Base-by-base conservation (phyloP, 306 rosid genomes). In the Albizia julibrissin region DNA sequence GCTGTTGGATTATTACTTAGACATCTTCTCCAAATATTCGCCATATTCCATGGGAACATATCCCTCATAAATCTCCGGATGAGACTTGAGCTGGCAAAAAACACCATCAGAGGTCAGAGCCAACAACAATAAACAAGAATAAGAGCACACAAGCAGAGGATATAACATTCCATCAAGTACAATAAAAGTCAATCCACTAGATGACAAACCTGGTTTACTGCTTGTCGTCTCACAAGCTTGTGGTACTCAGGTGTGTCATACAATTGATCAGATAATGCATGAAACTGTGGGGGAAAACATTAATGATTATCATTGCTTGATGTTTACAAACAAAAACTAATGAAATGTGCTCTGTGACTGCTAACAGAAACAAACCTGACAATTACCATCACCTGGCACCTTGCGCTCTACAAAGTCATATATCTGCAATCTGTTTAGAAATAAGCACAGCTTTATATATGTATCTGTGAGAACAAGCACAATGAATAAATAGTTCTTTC, bases 311-410 rank as follows among this genome's bases (percentile, higher is more conserved):
- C 33, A 73, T 27, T 12, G 46, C 27, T 34, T 71, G 46, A 82
- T 58, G 52, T 21, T 22, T 65, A 79, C 24, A 56, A 40, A 71
- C 31, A 13, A 49, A 61, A 80, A 75, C 59, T 85, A 61, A 83
- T 12, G 46, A 77, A 68, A 78, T 69, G 21, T 37, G 77, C 44
- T 72, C 33, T 14, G 19, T 2, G 26, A 73, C n/a, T 26, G 5
- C 46, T 29, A 73, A 40, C 34, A 27, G 80, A 27, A 67, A 80
- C 89, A 74, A 50, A 93, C 98, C 97, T 91, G 98, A 77, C 98
- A 91, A 81, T 93, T 93, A 56, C 97, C 98, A 83, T 93, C 98
- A 40, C 97, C 98, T 82, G 88, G 89, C 73, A 93, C 90, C 80
- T 78, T 89, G 59, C 39, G 87, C 87, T 93, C 98, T 22, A 86